These are phyloP conservation scores for Phytopythium delawarense DNA, from an alignment of 352 stramenopile genomes.

Conservation along the genomic window DNA sequence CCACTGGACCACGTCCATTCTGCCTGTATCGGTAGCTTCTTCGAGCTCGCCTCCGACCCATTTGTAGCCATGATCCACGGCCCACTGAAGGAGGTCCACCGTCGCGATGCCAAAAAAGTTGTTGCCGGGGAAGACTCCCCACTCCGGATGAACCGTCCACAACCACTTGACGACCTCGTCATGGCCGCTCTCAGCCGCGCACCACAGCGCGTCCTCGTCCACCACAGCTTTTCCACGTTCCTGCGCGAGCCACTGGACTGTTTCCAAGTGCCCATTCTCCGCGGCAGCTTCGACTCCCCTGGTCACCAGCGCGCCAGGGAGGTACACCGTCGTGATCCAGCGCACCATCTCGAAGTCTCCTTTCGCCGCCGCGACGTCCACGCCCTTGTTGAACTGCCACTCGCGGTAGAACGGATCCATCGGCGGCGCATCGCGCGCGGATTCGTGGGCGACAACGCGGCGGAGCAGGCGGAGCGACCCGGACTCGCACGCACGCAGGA, in stretches of 20 bases:
- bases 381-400: constrained; percentile 17
- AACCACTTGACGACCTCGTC: not conserved
- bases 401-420: constrained; percentile 22
- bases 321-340: constrained; percentile 20
- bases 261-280: constrained; percentile 20
- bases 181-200: not conserved
- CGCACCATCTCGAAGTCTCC: constrained; percentile 18
- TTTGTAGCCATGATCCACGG: not conserved
- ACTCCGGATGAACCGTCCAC: not conserved
- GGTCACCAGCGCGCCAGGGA: constrained; percentile 14
- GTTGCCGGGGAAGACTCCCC: not conserved
- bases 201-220: not conserved
- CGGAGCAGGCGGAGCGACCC: not conserved
- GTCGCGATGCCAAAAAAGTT: not conserved
- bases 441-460: not conserved
- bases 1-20: not conserved
- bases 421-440: not conserved
- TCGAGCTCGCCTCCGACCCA: not conserved
- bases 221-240: not conserved
- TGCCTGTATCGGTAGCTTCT: not conserved
- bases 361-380: constrained; percentile 13
- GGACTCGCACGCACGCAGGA: not conserved
- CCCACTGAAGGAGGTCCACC: not conserved
- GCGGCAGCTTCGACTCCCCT: constrained; percentile 18
- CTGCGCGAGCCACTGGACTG: constrained; percentile 21